phyloP scores from a whole-genome alignment of 345 rosid genomes.

The Acer negundo region DNA sequence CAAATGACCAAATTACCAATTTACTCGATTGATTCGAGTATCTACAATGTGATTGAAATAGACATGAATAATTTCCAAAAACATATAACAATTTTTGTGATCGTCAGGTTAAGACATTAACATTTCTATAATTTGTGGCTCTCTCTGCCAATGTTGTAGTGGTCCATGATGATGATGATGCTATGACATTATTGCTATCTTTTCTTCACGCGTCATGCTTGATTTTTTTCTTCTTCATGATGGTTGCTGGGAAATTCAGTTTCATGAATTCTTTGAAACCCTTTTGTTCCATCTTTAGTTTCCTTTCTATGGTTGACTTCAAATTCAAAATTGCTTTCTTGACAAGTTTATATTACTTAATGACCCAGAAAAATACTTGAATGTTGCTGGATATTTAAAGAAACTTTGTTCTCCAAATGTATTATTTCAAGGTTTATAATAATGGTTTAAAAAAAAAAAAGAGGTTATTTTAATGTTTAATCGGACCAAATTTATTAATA shows the following conservation, averaged over 20 bases:
- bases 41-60: no score
- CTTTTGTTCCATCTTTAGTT: no score
- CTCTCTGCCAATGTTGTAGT: not conserved
- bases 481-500: no score
- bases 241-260: not conserved
- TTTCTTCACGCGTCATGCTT: not conserved
- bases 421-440: no score
- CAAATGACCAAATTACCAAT: no score
- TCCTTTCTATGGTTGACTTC: not conserved
- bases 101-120: no score
- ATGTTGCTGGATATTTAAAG: not conserved
- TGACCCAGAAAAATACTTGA: not conserved
- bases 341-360: no score
- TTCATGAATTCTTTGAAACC: not conserved
- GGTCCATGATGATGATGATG: not conserved
- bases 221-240: not conserved
- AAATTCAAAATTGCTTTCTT: not conserved
- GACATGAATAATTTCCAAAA: no score
- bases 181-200: not conserved
- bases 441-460: no score
- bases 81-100: no score
- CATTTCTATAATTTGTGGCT: not conserved
- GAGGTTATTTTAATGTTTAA: no score
- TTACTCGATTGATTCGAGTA: no score
- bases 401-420: not conserved